Evolutionary conservation across 129 eudicot species (phyloP), one percentile per base, ranked within the genome.

Genomic region (Chrysanthemum lavandulifolium): DNA sequence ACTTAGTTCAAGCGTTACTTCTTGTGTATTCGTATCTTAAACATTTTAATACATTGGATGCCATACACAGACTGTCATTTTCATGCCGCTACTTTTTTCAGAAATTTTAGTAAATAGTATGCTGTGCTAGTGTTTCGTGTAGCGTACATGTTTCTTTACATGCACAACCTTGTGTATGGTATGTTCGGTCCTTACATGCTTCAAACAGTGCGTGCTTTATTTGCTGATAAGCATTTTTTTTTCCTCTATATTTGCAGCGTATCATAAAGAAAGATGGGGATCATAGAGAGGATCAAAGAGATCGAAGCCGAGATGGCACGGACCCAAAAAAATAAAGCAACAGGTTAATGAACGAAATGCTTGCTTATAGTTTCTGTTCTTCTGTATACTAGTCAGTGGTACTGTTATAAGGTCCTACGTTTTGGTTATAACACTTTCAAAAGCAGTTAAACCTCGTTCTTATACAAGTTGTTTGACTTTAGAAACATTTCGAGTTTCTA

Each of bases 221-320:
- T 49, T 78, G 45, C 67, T 78, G 21, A 74, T 63, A 52, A 27
- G 45, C 10, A 10, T 49, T 31, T 7, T n/a, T n/a, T n/a, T 53
- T 19, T 68, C 68, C 13, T 76, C 36, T 65, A 55, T 56, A 69
- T 62, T 19, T 62, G 47, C 81, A 82, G 84, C 75, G 16, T 31
- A 47, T 62, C 40, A 40, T 68, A 61, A 81, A 76, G 71, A 67
- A 87, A 66, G 54, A 93, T 93, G 98, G 98, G 98, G 88, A 93
- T 93, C 79, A 69, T 89, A 43, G 98, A 93, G 77, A 93, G 72
- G 87, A 93, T 93, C 45, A 93, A 93, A 67, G 97, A 93, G 82
- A 93, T 93, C 43, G 98, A 93, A 78, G 97, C 98, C 78, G 98
- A 93, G 79, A 93, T 93, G 98, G 98, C 97, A 3, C 90, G 98